phyloP scores from a whole-genome alignment of 2,329 filamentous ascomycete species.

The Botrytis fragariae region DNA sequence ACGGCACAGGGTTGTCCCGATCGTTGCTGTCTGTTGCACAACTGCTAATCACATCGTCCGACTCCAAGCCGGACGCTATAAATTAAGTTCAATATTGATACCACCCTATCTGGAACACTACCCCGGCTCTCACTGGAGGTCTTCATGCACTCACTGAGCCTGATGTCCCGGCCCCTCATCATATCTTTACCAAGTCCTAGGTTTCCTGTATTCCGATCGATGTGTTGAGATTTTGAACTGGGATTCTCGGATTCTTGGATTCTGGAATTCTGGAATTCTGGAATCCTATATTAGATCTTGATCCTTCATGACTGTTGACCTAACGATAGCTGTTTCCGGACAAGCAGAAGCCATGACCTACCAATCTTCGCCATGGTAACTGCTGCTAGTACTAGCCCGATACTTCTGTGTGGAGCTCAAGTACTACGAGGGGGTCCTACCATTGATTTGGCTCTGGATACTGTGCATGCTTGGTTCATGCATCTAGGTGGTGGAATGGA shows the following conservation, averaged over 20 bases:
- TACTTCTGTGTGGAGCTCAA: neutral
- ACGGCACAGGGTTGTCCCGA: neutral
- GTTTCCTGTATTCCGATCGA: neutral
- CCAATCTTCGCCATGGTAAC: neutral
- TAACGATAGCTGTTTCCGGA: neutral
- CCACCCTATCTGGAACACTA: neutral
- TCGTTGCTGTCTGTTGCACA: neutral
- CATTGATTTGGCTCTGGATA: constrained; percentile 5
- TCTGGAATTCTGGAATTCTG: neutral
- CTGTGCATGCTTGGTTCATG: neutral
- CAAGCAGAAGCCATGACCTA: neutral
- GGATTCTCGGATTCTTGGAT: neutral
- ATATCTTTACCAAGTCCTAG: constrained; percentile 4
- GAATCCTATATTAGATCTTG: neutral
- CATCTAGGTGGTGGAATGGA: constrained; percentile 3
- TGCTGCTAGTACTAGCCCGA: neutral
- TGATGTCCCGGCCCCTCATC: neutral
- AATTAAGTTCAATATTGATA: neutral
- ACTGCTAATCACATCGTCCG: neutral
- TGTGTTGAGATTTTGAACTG: neutral
- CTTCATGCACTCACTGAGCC: neutral
- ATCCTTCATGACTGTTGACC: neutral
- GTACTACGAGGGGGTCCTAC: neutral
- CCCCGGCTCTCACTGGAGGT: neutral
- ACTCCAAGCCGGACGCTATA: neutral